Percentiles rank a stretch among this genome's conserved stretches.
Conservation (phyloP, 805 yeast species). For the Saccharomycopsis selenospora region DNA sequence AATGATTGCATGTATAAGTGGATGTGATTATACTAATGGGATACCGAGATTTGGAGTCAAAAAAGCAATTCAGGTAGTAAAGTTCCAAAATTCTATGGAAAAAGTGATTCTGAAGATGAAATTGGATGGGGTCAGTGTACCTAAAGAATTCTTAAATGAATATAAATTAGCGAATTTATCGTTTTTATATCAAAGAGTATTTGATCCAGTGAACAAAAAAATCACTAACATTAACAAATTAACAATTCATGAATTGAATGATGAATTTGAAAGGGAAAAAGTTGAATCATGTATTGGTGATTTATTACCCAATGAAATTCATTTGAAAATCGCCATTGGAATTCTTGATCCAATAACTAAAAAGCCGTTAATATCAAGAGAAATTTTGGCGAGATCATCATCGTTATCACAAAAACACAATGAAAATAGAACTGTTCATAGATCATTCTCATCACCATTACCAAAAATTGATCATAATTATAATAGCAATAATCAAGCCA, state of each 20-base stretch:
- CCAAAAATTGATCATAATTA: too few relatives aligned
- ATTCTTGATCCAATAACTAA: constrained; percentile 58
- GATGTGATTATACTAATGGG: constrained; percentile 94
- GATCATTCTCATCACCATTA: constrained; percentile 10
- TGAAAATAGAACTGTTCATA: constrained; percentile 2
- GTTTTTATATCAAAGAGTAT: constrained; percentile 80
- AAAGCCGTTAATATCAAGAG: constrained; percentile 40
- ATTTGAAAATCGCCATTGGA: constrained; percentile 55
- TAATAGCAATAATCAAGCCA: too few relatives aligned
- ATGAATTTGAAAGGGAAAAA: constrained; percentile 26
- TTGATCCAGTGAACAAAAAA: constrained; percentile 46
- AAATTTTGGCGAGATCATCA: constrained; percentile 20
- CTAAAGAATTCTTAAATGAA: constrained; percentile 51
- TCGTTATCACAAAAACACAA: not conserved
- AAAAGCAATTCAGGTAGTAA: constrained; percentile 60
- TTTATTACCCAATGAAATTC: constrained; percentile 38
- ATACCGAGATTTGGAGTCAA: constrained; percentile 72
- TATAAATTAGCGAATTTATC: constrained; percentile 65
- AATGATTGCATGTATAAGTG: constrained; percentile 79
- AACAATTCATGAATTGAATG: constrained; percentile 29
- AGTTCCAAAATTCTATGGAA: constrained; percentile 43
- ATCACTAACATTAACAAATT: constrained; percentile 56
- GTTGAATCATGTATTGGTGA: constrained; percentile 32
- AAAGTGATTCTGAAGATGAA: constrained; percentile 48
- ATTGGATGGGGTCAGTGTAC: constrained; percentile 53